These are phyloP conservation scores for Colletotrichum nymphaeae DNA, from an alignment of 2,329 filamentous ascomycete species.

Conservation along the genomic window DNA sequence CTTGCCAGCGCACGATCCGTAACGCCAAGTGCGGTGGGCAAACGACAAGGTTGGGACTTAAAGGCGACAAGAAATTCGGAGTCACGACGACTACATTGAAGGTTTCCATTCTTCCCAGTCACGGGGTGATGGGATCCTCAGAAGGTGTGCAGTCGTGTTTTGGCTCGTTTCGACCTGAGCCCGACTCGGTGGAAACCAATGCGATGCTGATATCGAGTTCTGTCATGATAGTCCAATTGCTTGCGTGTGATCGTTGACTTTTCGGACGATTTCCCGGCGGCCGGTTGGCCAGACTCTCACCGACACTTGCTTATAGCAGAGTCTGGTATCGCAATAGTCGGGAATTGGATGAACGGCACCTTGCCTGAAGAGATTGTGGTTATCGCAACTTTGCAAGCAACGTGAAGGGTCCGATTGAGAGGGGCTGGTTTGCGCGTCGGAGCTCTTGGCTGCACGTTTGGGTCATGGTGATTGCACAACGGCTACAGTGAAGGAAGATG, in stretches of 20 bases:
- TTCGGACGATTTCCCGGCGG: neutral
- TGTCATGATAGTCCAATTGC: too few relatives aligned
- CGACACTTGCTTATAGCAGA: neutral
- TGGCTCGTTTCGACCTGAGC: neutral
- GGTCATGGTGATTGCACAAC: neutral
- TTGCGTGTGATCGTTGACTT: neutral
- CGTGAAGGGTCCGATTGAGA: neutral
- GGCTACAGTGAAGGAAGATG: neutral
- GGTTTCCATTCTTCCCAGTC: neutral
- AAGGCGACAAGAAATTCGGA: neutral
- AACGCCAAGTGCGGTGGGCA: neutral
- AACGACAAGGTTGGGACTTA: neutral
- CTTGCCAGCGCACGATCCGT: neutral
- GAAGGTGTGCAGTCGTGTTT: neutral
- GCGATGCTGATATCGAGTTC: too few relatives aligned
- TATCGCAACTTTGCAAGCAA: neutral
- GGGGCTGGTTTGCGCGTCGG: neutral
- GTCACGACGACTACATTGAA: neutral
- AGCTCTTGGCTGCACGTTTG: neutral
- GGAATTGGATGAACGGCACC: neutral
- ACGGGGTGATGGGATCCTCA: neutral
- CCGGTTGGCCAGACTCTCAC: neutral
- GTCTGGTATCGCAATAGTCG: neutral
- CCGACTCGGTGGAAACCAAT: neutral
- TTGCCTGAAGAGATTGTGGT: neutral